Conservation (phyloP, 139 green algal species). For the Chlorella vulgaris region DNA sequence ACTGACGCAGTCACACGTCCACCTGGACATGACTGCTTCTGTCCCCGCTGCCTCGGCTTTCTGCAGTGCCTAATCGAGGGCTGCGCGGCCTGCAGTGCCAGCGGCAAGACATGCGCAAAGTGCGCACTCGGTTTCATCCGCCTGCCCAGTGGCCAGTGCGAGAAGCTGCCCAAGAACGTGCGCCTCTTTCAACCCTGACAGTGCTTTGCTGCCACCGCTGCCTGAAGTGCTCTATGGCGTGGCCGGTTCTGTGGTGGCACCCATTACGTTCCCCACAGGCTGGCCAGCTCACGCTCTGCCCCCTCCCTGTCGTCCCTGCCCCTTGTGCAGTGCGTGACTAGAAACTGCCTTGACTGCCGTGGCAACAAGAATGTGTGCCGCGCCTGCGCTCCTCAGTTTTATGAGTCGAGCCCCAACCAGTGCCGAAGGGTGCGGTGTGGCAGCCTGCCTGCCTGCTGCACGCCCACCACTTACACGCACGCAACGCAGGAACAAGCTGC, state of each 20-base stretch:
- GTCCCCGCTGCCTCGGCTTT: not conserved
- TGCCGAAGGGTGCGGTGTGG: not conserved
- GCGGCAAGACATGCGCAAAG: not conserved
- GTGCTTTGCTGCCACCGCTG: not conserved
- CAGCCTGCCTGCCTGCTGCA: too few relatives aligned
- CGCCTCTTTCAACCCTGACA: not conserved
- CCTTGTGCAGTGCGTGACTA: not conserved
- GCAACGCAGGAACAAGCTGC: too few relatives aligned
- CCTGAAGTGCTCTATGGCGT: too few relatives aligned
- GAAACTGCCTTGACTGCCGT: slow-evolving; percentile 12
- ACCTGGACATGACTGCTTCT: not conserved
- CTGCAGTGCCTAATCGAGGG: not conserved
- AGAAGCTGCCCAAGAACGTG: not conserved
- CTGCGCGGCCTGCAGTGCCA: not conserved
- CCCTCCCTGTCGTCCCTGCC: too few relatives aligned
- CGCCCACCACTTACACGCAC: too few relatives aligned
- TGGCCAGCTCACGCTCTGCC: too few relatives aligned
- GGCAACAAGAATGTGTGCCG: not conserved
- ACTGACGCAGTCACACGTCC: not conserved
- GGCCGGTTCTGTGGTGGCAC: too few relatives aligned
- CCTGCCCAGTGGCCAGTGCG: not conserved
- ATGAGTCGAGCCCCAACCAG: too few relatives aligned
- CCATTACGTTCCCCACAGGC: too few relatives aligned
- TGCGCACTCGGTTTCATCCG: not conserved
- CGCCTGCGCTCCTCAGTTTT: too few relatives aligned